Evolutionary conservation across 345 rosid species (phyloP), one percentile per base, ranked within the genome.

Genomic region (Excoecaria cochinchinensis): DNA sequence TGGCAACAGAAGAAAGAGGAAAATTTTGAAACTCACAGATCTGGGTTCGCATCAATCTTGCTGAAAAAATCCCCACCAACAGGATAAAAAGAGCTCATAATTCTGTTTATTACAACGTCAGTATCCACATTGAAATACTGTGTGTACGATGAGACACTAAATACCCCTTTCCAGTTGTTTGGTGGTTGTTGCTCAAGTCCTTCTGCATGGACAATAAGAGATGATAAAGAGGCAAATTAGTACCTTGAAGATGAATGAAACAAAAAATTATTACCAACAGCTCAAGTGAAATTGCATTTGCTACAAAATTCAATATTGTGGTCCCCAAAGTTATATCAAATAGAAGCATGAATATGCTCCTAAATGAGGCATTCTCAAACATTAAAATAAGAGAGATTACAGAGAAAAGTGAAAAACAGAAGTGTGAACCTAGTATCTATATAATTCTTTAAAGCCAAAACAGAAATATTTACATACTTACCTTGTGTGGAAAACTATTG

Each of bases 31-130:
- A 88, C 98, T 95, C 83, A 93, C 98, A 95, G 81, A 84, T 93
- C 98, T 67, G 98, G 99, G 77, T 95, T 93, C 42, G 97, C 97
- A 79, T 91, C 92, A 39, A 90, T 93, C 85, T 93, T 95, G 87
- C 78, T 84, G 88, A 89, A 95, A 83, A 95, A 95, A 82, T 91
- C 91, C 14, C 91, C 98, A 75, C 80, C 80, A 8, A 77, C 70
- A n/a, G 97, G 97, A 79, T 82, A 84, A 58, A 95, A 76, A 4
- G 98, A 93, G 82, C 91, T 89, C 82, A 90, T 76, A 85, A 93
- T 69, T 85, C 98, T 87, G 85, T 89, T 91, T 70, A 90, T 9
- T 50, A 95, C 97, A 82, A 89, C 70, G 63, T 93, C 98, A 1
- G 98, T 89, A 78, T 93, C 99, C 78, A 90, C 97, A 50, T 95